Percentiles rank a stretch among this genome's conserved stretches.
Conservation (phyloP, 1,139 yeast species). For the Yamadazyma atmosphaerica region DNA sequence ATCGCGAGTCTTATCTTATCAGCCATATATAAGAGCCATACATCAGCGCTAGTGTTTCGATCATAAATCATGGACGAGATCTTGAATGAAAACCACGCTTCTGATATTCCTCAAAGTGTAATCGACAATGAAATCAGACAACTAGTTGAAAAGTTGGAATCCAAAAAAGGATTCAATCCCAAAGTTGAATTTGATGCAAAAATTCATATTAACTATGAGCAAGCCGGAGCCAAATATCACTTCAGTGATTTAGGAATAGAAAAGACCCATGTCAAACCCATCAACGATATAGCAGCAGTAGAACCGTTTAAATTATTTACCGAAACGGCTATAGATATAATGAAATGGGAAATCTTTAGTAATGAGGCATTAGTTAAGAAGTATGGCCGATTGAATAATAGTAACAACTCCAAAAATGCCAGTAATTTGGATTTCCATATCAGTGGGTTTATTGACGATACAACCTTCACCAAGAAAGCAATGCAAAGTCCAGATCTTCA, state of each 20-base stretch:
- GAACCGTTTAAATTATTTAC: constrained; percentile 31
- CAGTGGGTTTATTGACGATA: constrained; percentile 25
- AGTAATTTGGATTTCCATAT: constrained; percentile 27
- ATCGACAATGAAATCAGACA: constrained; percentile 23
- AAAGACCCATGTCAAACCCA: constrained; percentile 26
- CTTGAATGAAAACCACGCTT: constrained; percentile 17
- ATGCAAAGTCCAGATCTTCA: constrained; percentile 20
- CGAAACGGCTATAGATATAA: constrained; percentile 30
- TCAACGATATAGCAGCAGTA: constrained; percentile 27
- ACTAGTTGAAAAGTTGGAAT: constrained; percentile 19
- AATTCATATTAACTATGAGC: constrained; percentile 23
- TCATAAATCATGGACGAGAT: constrained; percentile 17
- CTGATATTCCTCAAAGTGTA: constrained; percentile 24
- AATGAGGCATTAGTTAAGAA: constrained; percentile 25
- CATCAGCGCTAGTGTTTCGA: too few species aligned
- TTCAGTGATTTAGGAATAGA: constrained; percentile 24
- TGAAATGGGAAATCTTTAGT: constrained; percentile 29
- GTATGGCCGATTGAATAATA: constrained; percentile 23
- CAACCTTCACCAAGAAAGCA: constrained; percentile 26
- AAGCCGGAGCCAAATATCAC: constrained; percentile 8
- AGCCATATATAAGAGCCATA: not conserved
- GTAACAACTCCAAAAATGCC: constrained; percentile 20
- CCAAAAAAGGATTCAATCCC: constrained; percentile 26
- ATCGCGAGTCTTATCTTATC: constrained; percentile 1
- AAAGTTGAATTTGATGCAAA: constrained; percentile 24